Evolutionary conservation across 208 protist genomes (phyloP), one percentile per base, ranked within the genome.

Genomic region (Trypanosoma platydactyli): DNA sequence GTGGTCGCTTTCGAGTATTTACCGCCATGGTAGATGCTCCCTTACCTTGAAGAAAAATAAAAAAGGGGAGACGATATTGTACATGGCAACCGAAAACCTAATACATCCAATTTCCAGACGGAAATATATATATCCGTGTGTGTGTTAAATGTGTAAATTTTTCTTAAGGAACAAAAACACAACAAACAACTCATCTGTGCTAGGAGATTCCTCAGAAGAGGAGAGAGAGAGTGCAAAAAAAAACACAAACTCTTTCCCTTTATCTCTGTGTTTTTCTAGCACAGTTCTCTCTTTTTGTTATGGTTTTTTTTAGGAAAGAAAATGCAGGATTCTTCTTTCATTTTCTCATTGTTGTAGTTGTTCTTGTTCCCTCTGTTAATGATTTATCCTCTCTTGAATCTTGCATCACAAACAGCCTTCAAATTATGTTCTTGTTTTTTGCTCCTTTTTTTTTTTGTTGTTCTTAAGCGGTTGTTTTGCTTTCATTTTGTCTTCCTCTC

Each of bases 241-340:
- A n/a, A n/a, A n/a, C n/a, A n/a, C n/a, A n/a, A n/a, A n/a, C n/a
- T n/a, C n/a, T n/a, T 70, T 63, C 29, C 22, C 29, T 70, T 52
- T 30, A n/a, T 54, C 15, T 57, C 68, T 51, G 13, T 64, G 64
- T 20, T 66, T 60, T n/a, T n/a, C n/a, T n/a, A n/a, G n/a, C n/a
- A n/a, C n/a, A n/a, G n/a, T 64, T 69, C 44, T 58, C 44, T 40
- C 61, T 38, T 54, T 66, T 0, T 46, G 15, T 67, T 49, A 46
- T 67, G 25, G 46, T 65, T 73, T 58, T 30, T 67, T 51, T 63
- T 41, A 53, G 52, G 38, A 63, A 57, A 68, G 59, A 59, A 76
- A 72, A 64, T 55, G 22, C 24, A 58, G 60, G 27, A 29, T 55
- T n/a, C 15, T 59, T 42, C n/a, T 30, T 40, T 59, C 22, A 9